Evolutionary conservation across 129 eudicot species (phyloP), one percentile per base, ranked within the genome.

Genomic region (Lactuca sativa): DNA sequence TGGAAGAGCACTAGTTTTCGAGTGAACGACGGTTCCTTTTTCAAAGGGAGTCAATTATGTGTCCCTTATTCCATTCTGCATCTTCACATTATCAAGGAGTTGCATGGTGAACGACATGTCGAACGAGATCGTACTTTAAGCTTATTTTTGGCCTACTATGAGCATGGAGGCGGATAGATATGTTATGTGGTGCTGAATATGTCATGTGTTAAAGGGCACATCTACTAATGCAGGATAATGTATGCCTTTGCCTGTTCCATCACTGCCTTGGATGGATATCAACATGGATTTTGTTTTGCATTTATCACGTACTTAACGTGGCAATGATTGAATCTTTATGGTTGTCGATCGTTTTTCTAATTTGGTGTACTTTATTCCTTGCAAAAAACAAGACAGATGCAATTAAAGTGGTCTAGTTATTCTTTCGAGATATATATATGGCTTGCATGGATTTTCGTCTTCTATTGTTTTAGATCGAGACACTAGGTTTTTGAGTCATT

Each of bases 301-400:
- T 13, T 36, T 62, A n/a, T 51, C 67, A 2, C 67, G 14, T 62
- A 62, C 52, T 15, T 32, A 16, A 6, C 6, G 32, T 4, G 34
- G 67, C 38, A 62, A 62, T 62, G 51, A 62, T n/a, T 15, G 14
- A 2, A 62, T 38, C n/a, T n/a, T 61, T 61, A 31, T 61, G 9
- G 66, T 34, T 37, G 66, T 61, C 6, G 66, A 61, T 37, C 52
- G 52, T 15, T 62, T 62, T 37, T 36, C 67, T 0, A 62, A 62
- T 6, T 15, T 40, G 15, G 67, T 17, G 33, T 34, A 40, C 4
- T 40, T 62, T 62, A 40, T 62, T 1, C 0, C 16, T 40, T 53
- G 34, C 40, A 62, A n/a, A 38, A 62, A 8, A 38, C 34, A 18
- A 18, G 11, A 62, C 67, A 5, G 9, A 40, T 37, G 67, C 33